phyloP scores from a whole-genome alignment of 352 stramenopile genomes.

The Elongisporangium undulatum region DNA sequence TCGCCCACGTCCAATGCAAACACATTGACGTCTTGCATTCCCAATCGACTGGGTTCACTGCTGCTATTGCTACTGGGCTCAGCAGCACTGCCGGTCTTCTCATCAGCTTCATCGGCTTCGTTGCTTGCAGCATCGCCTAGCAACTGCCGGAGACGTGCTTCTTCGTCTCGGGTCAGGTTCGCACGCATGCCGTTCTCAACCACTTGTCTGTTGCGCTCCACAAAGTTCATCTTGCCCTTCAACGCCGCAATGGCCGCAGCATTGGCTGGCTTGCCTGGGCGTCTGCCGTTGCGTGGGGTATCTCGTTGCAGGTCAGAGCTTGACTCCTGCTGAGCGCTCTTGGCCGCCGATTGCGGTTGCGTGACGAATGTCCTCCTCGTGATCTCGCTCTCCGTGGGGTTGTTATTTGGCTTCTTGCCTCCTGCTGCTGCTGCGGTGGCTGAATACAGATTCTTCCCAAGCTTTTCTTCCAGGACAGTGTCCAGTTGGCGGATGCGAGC shows the following conservation, averaged over 20 bases:
- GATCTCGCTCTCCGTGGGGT: not conserved
- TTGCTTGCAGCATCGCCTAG: constrained; percentile 13
- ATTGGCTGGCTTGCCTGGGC: not conserved
- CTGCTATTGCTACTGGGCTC: not conserved
- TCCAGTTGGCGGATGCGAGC: constrained; percentile 60
- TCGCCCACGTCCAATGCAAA: constrained; percentile 33
- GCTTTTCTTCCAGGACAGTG: constrained; percentile 51
- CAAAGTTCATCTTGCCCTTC: constrained; percentile 24
- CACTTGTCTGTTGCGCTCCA: constrained; percentile 51
- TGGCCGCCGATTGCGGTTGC: constrained; percentile 3
- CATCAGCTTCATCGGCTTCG: constrained; percentile 1
- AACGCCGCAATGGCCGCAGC: not conserved
- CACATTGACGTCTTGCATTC: constrained; percentile 18
- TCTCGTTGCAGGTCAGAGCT: not conserved
- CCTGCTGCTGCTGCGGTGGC: constrained; percentile 13
- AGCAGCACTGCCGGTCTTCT: not conserved
- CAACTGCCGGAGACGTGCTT: constrained; percentile 31
- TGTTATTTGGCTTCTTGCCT: constrained; percentile 8
- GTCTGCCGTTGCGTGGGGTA: not conserved
- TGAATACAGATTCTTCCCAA: constrained; percentile 57
- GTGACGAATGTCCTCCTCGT: constrained; percentile 16
- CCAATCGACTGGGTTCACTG: too few relatives aligned
- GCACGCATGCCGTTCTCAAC: constrained; percentile 43
- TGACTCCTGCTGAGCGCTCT: not conserved
- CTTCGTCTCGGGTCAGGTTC: constrained; percentile 56